These are phyloP conservation scores for Davidsoniella virescens DNA, from an alignment of 2,329 filamentous ascomycete species.

Conservation along the genomic window DNA sequence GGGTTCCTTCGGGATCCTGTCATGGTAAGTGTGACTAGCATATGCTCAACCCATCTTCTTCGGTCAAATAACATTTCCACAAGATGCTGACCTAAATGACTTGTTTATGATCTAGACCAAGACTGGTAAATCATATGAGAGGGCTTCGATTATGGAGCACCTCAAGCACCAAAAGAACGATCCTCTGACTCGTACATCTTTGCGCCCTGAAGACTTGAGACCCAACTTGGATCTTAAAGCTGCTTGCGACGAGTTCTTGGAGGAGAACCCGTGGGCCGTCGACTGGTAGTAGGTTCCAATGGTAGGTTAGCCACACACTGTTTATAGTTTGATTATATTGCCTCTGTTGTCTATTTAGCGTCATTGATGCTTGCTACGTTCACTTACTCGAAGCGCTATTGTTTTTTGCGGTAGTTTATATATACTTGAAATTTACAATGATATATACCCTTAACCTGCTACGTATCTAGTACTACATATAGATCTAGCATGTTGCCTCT, in stretches of 20 bases:
- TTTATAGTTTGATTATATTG: background rate
- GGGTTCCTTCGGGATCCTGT: slow-evolving; percentile 58
- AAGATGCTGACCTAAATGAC: slow-evolving; percentile 11
- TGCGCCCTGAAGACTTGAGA: slow-evolving; percentile 52
- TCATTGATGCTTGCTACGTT: background rate
- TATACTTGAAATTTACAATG: background rate
- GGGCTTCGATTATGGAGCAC: slow-evolving; percentile 72
- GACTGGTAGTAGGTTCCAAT: slow-evolving; percentile 49
- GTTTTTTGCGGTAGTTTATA: background rate
- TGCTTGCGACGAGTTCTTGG: slow-evolving; percentile 71
- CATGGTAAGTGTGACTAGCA: slow-evolving; percentile 25
- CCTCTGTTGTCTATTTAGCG: background rate
- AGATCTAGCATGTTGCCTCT: too few relatives aligned
- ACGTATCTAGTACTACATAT: too few relatives aligned
- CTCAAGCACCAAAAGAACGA: slow-evolving; percentile 60
- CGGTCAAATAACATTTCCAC: background rate
- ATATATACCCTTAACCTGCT: too few relatives aligned
- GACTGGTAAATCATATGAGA: slow-evolving; percentile 80
- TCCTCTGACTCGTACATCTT: slow-evolving; percentile 65
- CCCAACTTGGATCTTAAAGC: slow-evolving; percentile 69
- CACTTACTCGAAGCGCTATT: background rate
- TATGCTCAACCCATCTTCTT: background rate
- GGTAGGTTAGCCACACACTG: background rate
- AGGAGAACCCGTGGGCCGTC: slow-evolving; percentile 79
- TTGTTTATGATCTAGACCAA: slow-evolving; percentile 38